Percentiles rank a stretch among this genome's conserved stretches.
phyloP scores from a whole-genome alignment of 176 grass and related monocot genomes.

The Carex parvula region DNA sequence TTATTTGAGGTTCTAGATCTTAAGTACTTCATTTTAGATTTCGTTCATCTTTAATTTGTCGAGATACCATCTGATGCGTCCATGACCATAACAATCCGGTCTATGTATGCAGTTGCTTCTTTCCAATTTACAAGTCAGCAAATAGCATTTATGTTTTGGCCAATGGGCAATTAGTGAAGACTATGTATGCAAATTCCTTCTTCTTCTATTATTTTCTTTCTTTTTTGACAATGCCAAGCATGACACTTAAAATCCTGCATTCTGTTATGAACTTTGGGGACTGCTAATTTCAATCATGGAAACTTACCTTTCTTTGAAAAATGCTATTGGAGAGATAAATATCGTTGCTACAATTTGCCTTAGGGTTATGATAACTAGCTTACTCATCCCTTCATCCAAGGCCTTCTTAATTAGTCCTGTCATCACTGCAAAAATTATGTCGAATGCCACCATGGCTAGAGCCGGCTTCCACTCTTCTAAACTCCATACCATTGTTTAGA shows the following conservation, averaged over 20 bases:
- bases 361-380: constrained; percentile 57
- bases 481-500: constrained; percentile 4
- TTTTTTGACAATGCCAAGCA: neutral
- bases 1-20: neutral
- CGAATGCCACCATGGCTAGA: constrained; percentile 42
- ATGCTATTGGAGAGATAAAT: constrained; percentile 68
- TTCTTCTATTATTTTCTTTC: neutral
- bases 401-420: constrained; percentile 63
- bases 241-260: neutral
- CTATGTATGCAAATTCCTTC: neutral
- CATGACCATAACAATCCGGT: neutral
- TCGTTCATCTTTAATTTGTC: neutral
- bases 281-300: neutral
- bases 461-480: constrained; percentile 35
- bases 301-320: constrained; percentile 55
- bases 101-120: neutral
- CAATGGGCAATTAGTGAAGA: neutral
- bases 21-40: neutral
- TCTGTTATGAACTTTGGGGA: neutral
- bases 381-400: constrained; percentile 59
- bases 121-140: neutral
- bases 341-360: constrained; percentile 51
- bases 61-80: neutral
- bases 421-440: constrained; percentile 43
- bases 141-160: neutral